A percentile compares a stretch with the other conserved stretches of the same genome.
Conservation (phyloP, 2,329 filamentous ascomycete species). For the Colletotrichum gigasporum region DNA sequence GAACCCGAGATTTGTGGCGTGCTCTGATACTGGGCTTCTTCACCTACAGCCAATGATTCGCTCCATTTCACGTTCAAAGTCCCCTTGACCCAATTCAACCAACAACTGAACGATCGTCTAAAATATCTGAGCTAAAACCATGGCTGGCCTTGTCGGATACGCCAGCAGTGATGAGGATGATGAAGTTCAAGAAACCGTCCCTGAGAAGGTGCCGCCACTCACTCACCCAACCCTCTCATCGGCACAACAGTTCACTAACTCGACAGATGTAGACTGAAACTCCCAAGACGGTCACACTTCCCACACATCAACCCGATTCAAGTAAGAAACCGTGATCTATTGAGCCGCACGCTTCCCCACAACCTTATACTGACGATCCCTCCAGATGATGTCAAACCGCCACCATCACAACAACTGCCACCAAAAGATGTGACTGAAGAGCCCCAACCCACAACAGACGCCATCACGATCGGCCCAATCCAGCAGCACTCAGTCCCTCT, state of each 20-base stretch:
- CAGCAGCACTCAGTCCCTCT: slow-evolving; percentile 44
- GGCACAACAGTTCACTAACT: background rate
- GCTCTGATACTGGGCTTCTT: background rate
- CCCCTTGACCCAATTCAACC: background rate
- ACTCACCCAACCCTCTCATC: background rate
- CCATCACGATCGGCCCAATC: slow-evolving; percentile 39
- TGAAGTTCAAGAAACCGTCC: slow-evolving; percentile 35
- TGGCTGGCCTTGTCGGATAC: slow-evolving; percentile 59
- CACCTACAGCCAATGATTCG: background rate
- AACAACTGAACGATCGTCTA: too few species aligned
- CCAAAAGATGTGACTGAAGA: background rate
- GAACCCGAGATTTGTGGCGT: background rate
- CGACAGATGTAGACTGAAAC: background rate
- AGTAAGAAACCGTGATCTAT: background rate
- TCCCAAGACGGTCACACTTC: background rate
- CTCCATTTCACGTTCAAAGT: background rate
- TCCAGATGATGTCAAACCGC: background rate
- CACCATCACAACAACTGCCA: slow-evolving; percentile 1
- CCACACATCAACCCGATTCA: background rate
- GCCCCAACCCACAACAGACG: background rate
- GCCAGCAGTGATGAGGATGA: slow-evolving; percentile 63
- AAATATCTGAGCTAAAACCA: slow-evolving; percentile 24
- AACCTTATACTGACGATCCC: background rate
- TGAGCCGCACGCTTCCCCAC: too few species aligned
- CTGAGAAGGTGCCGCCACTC: slow-evolving; percentile 6